Evolutionary conservation across 345 rosid genomes (phyloP).

Genomic region (Camelina neglecta): DNA sequence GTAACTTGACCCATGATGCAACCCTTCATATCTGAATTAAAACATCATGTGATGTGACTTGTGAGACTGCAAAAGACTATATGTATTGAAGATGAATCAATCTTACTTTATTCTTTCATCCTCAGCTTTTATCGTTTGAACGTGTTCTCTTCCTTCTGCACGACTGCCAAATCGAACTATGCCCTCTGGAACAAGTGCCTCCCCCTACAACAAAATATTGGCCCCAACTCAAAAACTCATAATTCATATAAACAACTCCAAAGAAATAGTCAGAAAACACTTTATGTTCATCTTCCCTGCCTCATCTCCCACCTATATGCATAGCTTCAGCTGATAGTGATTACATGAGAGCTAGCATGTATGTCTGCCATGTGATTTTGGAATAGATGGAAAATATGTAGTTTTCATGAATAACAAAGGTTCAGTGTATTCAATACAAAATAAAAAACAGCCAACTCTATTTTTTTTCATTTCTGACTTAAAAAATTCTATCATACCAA

Average conservation of each 20-base stretch:
- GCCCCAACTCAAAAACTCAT: constrained; percentile 24
- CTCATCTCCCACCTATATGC: constrained; percentile 5
- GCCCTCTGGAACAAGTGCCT: constrained; percentile 91
- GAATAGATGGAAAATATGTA: constrained; percentile 8
- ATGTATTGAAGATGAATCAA: constrained; percentile 8
- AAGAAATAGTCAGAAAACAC: constrained; percentile 4
- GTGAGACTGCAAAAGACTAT: constrained; percentile 4
- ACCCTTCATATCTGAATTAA: constrained; percentile 71
- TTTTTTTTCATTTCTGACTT: neutral
- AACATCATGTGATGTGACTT: neutral
- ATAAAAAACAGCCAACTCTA: constrained; percentile 2
- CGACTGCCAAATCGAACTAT: constrained; percentile 71
- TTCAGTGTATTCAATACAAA: neutral
- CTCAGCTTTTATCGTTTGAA: constrained; percentile 63
- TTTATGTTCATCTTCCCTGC: neutral
- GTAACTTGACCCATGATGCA: constrained; percentile 96
- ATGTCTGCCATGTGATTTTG: neutral
- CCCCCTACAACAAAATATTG: constrained; percentile 60
- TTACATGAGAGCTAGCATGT: neutral
- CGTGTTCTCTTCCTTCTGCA: constrained; percentile 69
- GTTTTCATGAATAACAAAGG: neutral
- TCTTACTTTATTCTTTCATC: constrained; percentile 73
- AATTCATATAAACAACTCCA: constrained; percentile 9
- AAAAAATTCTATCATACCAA: neutral
- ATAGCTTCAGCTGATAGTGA: neutral